Conservation (phyloP, 768 basidiomycete genomes). For the Antrodiella citrinella region DNA sequence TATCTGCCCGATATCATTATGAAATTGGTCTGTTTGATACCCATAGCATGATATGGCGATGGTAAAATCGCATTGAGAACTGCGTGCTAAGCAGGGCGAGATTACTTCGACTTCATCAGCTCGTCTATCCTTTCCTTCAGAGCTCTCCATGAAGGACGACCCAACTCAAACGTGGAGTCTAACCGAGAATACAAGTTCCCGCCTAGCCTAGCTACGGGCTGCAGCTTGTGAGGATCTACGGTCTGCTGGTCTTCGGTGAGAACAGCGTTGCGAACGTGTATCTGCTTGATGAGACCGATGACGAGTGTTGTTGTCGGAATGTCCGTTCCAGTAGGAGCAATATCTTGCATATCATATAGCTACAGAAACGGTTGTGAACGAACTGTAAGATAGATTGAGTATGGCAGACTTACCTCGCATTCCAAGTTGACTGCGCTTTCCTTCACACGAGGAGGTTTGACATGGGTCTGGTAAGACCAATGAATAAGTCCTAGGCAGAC, state of each 20-base stretch:
- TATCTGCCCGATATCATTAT: not conserved
- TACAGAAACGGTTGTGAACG: conserved; percentile 15
- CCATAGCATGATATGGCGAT: too few relatives aligned
- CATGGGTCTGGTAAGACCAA: conserved; percentile 27
- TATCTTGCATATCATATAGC: conserved; percentile 45
- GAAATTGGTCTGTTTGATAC: not conserved
- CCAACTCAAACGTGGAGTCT: conserved; percentile 39
- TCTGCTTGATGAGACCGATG: conserved; percentile 45
- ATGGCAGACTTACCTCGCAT: conserved; percentile 40
- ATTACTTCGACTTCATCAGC: not conserved
- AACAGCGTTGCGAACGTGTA: conserved; percentile 44
- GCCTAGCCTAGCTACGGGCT: conserved; percentile 46
- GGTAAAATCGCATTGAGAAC: not conserved
- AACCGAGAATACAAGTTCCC: conserved; percentile 44
- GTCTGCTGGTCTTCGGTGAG: conserved; percentile 31
- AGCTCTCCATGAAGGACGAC: conserved; percentile 31
- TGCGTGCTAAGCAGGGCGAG: not conserved
- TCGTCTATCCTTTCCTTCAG: conserved; percentile 23
- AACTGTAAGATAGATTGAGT: conserved; percentile 2
- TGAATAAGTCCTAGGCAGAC: not conserved
- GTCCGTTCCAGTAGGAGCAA: conserved; percentile 29
- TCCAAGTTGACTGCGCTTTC: conserved; percentile 56
- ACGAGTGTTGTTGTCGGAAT: conserved; percentile 37
- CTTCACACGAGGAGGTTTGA: conserved; percentile 44
- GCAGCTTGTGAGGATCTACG: conserved; percentile 41